Conservation (phyloP, 78 protist species). For the Pigoraptor vietnamica region DNA sequence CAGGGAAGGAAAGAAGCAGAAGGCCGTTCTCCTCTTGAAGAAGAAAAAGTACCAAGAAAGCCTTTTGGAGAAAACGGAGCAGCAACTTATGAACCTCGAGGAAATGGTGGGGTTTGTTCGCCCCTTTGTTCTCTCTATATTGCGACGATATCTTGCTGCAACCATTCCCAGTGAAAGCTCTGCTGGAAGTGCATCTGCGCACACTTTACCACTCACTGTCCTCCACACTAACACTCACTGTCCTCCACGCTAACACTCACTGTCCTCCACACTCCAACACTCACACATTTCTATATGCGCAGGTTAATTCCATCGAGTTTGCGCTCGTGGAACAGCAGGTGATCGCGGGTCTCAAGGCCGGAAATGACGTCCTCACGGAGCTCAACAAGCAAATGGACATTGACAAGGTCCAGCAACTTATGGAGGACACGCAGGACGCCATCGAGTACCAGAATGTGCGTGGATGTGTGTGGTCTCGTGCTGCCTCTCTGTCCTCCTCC, state of each 20-base stretch:
- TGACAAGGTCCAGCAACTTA: constrained; percentile 68
- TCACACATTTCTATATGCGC: not conserved
- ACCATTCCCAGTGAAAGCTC: not conserved
- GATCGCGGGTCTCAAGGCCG: constrained; percentile 48
- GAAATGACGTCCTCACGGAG: constrained; percentile 56
- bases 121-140: no score
- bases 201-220: not conserved
- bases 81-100: constrained; percentile 44
- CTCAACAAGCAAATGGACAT: constrained; percentile 64
- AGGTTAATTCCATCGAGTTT: constrained; percentile 55
- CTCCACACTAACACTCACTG: not conserved
- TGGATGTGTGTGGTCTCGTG: no score
- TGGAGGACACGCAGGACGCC: constrained; percentile 78
- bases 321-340: constrained; percentile 57
- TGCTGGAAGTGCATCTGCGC: not conserved
- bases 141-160: no score
- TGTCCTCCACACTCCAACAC: no score
- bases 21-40: constrained; percentile 58
- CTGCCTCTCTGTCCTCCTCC: no score
- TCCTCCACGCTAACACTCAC: not conserved
- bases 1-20: constrained; percentile 30
- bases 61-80: constrained; percentile 40
- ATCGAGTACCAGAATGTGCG: constrained; percentile 71
- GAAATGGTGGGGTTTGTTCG: constrained; percentile 59
- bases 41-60: constrained; percentile 60